Evolutionary conservation across 2,329 filamentous ascomycete genomes (phyloP), one percentile per base, ranked within the genome.

Genomic region (Dichotomopilus funicola): DNA sequence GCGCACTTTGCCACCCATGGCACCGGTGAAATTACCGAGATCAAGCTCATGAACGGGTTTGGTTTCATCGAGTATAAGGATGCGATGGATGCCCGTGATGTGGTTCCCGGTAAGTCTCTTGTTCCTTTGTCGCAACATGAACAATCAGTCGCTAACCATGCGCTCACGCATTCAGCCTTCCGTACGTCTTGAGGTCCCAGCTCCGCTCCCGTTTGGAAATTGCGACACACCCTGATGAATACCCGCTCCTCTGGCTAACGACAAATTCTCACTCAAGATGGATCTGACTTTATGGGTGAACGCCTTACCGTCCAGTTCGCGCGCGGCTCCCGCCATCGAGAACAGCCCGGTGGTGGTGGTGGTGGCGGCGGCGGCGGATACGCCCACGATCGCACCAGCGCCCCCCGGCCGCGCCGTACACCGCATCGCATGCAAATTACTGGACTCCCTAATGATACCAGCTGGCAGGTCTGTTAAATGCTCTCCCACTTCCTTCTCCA

Each of bases 61-160:
- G 94, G 94, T 72, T 99, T 99, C 79, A 96, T 99, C 71, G 94
- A 99, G 75, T 99, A 97, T 75, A 95, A 96, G 75, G 94, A 97
- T 77, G 85, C 91, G 57, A 89, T 96, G 88, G 94, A 99, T 77
- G 94, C 94, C 65, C 88, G 92, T 70, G 94, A 99, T 76, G 91
- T 99, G 62, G 94, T 99, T 68, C 94, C 94, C 74, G 92, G 94
- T 96, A 83, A 78, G 86, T 12, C 11, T 5, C 54, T 54, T 53
- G 62, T 61, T 34, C 34, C 36, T 33, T 8, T 6, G n/a, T 37
- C 40, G 27, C 42, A 42, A 31, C 31, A 11, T 42, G 6, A 12
- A 27, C 43, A 9, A 54, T n/a, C 33, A 37, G 10, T 37, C 37
- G 60, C 67, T 66, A 63, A 71, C 61, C 31, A 51, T 12, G n/a